Evolutionary conservation across 75 land plant genomes (phyloP), one percentile per base, ranked within the genome.

Genomic region (Picea sitchensis): DNA sequence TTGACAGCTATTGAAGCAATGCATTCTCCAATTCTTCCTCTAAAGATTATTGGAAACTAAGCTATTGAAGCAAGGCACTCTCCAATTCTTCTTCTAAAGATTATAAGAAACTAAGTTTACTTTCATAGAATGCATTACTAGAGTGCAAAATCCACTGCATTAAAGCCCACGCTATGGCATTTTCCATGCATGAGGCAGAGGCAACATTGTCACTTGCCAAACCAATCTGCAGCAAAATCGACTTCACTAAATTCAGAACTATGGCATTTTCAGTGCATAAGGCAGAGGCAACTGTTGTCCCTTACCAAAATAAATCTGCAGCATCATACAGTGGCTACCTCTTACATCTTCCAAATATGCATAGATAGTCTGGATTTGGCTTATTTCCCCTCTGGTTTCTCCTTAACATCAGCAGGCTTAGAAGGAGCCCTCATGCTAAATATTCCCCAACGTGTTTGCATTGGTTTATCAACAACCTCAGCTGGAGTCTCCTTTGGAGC

Each of bases 381-480:
- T 44, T 44, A 71, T 71, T 26, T 44, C 21, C 41, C 14, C 11
- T 44, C 23, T 44, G 74, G 12, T 44, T 71, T 71, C 56, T n/a
- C 74, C 74, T 71, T 71, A 71, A 3, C 7, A n/a, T 71, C 54
- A 17, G n/a, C n/a, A 71, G 51, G 26, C 74, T 71, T 71, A 21
- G 56, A 41, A 71, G 44, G 54, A 71, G n/a, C 74, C 74, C 44
- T 71, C 74, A 32, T 71, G 74, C 74, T 71, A 23, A 71, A 71
- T 71, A 71, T 71, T 44, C 74, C 74, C 74, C 74, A 71, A 71
- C 26, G 23, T 44, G 41, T 41, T 44, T 71, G 74, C 36, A 2
- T 71, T n/a, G 21, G 74, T 47, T 71, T 21, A 71, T n/a, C 13
- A n/a, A 3, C 13, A n/a, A 3, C 3, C 51, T 71, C 23, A 41